Percentiles rank a stretch among this genome's conserved stretches.
phyloP scores from a whole-genome alignment of 768 basidiomycete species.

The Leccinum subgranulosum region DNA sequence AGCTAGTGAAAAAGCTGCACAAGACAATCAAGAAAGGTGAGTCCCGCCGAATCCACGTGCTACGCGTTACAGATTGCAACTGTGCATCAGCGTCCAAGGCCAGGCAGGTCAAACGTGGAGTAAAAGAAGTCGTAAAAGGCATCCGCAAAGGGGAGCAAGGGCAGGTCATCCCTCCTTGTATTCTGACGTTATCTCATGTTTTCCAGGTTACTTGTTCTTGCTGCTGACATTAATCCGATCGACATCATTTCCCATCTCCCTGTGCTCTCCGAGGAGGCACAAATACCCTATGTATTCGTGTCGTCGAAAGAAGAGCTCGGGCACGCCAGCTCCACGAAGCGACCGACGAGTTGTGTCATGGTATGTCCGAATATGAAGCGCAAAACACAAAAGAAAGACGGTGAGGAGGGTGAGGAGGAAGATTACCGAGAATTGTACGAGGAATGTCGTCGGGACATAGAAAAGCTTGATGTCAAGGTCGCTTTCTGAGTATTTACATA shows the following conservation, averaged over 20 bases:
- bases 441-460: slow-evolving; percentile 83
- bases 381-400: slow-evolving; percentile 59
- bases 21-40: slow-evolving; percentile 91
- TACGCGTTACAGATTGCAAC: neutral
- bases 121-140: slow-evolving; percentile 98
- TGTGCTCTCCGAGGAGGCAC: slow-evolving; percentile 88
- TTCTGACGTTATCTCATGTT: slow-evolving; percentile 1
- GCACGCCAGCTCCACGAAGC: slow-evolving; percentile 92
- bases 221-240: slow-evolving; percentile 96
- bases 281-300: slow-evolving; percentile 88
- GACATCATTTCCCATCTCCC: slow-evolving; percentile 99
- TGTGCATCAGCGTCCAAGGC: slow-evolving; percentile 75
- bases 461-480: slow-evolving; percentile 69
- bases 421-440: slow-evolving; percentile 87
- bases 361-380: slow-evolving; percentile 81
- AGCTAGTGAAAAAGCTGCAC: slow-evolving; percentile 90
- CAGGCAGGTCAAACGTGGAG: slow-evolving; percentile 94
- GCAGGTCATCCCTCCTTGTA: slow-evolving; percentile 41
- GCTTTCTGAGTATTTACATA: slow-evolving; percentile 46
- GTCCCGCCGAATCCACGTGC: neutral
- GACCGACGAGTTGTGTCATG: slow-evolving; percentile 98
- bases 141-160: slow-evolving; percentile 98
- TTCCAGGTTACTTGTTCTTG: slow-evolving; percentile 79
- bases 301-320: slow-evolving; percentile 94
- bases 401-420: slow-evolving; percentile 66